Evolutionary conservation across 768 basidiomycete genomes (phyloP), one percentile per base, ranked within the genome.

Genomic region (Saitozyma podzolica): DNA sequence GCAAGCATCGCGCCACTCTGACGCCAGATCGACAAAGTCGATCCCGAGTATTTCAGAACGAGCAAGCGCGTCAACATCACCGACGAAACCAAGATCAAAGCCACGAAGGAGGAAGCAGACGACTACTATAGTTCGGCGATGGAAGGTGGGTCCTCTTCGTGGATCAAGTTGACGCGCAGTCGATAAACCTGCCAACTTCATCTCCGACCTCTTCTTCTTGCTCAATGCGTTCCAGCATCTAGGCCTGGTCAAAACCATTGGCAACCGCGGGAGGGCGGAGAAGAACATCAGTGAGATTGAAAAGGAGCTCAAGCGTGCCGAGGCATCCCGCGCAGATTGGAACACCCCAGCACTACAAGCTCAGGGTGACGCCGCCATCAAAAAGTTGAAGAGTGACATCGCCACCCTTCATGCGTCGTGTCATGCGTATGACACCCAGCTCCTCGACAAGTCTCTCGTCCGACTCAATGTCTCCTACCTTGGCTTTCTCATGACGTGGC

Each of bases 41-140:
- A 99, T 73, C 83, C 87, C 2, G 78, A 87, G 8, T 98, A 88
- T 79, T 94, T 87, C 74, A 86, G 86, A 9, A 85, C 84, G 63
- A 89, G 89, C 6, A 76, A 82, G 9, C 84, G 92, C 7, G 85
- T 98, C 39, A 83, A 90, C 67, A 80, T 95, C 20, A 86, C 81
- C 39, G 95, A 98, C 13, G 92, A 96, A 76, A 99, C 96, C 0
- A 87, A 93, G 55, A 89, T 99, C 67, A 92, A 92, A 69, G 92
- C 92, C 0, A 92, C 91, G 0, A 89, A 87, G 66, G 89, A 92
- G 60, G 93, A 98, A 70, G 91, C 89, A 0, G 82, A 85, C 19
- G 81, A 84, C 60, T 96, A 91, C 88, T 86, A 82, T 50, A 82
- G 85, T 49, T 79, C 42, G 29, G 43, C 63, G 40, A 14, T 45